Percentiles rank a stretch among this genome's conserved stretches.
Conservation (phyloP, 139 green algal species). For the Haematococcus lacustris region DNA sequence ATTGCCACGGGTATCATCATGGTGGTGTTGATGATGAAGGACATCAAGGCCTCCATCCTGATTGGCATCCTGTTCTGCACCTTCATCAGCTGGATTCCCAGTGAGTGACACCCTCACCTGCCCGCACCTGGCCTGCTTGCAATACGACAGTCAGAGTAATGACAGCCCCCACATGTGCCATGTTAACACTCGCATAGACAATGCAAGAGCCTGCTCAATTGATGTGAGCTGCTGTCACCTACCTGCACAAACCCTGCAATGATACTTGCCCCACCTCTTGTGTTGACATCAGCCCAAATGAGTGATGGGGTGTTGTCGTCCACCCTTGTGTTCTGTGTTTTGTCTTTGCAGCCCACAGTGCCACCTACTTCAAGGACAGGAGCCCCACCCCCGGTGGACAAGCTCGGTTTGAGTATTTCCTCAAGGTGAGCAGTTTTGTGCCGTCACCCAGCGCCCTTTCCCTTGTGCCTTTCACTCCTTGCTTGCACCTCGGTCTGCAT, state of each 20-base stretch:
- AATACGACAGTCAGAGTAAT: background rate
- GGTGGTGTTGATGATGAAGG: slow-evolving; percentile 40
- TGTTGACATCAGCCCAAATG: background rate
- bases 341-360: too few relatives aligned
- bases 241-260: background rate
- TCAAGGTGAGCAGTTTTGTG: slow-evolving; percentile 19
- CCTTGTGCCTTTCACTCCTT: background rate
- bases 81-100: slow-evolving; percentile 78
- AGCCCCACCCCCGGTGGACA: slow-evolving; percentile 39
- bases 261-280: background rate
- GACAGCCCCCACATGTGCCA: background rate
- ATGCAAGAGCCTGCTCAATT: background rate
- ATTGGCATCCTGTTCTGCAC: slow-evolving; percentile 74
- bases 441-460: background rate
- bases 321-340: background rate
- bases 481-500: background rate
- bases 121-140: background rate
- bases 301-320: background rate
- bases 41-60: slow-evolving; percentile 62
- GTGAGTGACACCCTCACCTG: background rate
- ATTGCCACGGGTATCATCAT: slow-evolving; percentile 63
- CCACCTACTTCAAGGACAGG: slow-evolving; percentile 50
- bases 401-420: slow-evolving; percentile 52
- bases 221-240: background rate
- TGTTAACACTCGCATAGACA: background rate